Evolutionary conservation across 169 alveolate genomes (phyloP), one percentile per base, ranked within the genome.

Genomic region (Plasmodium cynomolgi): DNA sequence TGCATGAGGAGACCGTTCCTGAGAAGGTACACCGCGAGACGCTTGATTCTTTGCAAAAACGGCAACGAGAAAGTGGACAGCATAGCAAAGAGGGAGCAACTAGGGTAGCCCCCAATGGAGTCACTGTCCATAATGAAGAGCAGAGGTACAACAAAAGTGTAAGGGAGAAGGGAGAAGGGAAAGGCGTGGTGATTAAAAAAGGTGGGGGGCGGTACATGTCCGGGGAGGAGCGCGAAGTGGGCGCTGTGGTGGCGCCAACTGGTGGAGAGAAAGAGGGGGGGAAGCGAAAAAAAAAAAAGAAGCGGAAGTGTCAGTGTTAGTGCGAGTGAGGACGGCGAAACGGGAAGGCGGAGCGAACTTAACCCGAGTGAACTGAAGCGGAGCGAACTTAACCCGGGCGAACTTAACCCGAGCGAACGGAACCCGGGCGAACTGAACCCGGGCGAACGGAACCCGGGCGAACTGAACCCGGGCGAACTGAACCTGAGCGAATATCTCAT

Each of bases 401-500:
- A 68, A 26, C 77, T 86, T 20, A 77, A 86, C 41, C 23, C 34
- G 31, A 86, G 81, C 26, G 93, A 86, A 77, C n/a, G n/a, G n/a
- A n/a, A n/a, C n/a, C n/a, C n/a, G n/a, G 11, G 58, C 58, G 17
- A 44, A 44, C 58, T 84, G 33, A 72, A 84, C 26, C 23, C 50
- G 31, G 73, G 73, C 23, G 92, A 84, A 72, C n/a, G n/a, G n/a
- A n/a, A n/a, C n/a, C n/a, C n/a, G n/a, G n/a, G n/a, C n/a, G n/a
- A 26, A 26, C 41, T 7, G 15, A 41, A 41, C 2, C 56, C 56
- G 2, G 2, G 77, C 37, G 20, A 68, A 26, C 77, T 86, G 33
- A 77, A 86, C 41, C 23, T 58, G 31, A 86, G 81, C 26, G 93
- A 86, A 77, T 86, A 86, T 23, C 58, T 34, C 13, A 86, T 86